phyloP scores from a whole-genome alignment of 352 stramenopile genomes.

The Phytopythium vexans region DNA sequence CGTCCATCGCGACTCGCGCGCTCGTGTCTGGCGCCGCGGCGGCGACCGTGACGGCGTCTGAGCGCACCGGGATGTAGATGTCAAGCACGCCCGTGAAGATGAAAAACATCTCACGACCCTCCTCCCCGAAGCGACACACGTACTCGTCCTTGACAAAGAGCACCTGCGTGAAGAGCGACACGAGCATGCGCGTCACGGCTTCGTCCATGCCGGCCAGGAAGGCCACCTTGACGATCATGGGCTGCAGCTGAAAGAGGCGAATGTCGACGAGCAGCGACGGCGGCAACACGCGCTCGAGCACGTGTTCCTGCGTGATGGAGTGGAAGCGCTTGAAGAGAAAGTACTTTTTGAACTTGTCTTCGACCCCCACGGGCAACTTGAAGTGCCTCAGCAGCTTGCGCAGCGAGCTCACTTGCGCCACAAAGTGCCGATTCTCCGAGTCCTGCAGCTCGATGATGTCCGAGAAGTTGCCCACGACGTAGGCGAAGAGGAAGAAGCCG shows the following conservation, averaged over 20 bases:
- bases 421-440: constrained; percentile 55
- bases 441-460: constrained; percentile 58
- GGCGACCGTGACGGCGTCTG: too few species aligned
- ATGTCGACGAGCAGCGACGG: constrained; percentile 60
- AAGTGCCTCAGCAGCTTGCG: constrained; percentile 52
- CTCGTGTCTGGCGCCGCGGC: constrained; percentile 9
- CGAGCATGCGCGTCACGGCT: constrained; percentile 52
- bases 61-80: constrained; percentile 40
- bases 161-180: constrained; percentile 53
- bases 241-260: constrained; percentile 57
- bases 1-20: constrained; percentile 14
- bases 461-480: constrained; percentile 56
- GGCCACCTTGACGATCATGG: constrained; percentile 68
- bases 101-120: constrained; percentile 69
- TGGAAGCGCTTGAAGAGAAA: constrained; percentile 72
- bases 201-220: constrained; percentile 60
- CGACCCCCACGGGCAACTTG: constrained; percentile 30
- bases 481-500: constrained; percentile 60
- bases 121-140: constrained; percentile 48
- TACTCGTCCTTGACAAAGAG: constrained; percentile 56
- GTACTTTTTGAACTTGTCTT: constrained; percentile 61
- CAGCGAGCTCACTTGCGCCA: constrained; percentile 53
- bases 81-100: constrained; percentile 56
- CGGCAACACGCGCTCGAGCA: constrained; percentile 47
- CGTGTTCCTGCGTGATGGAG: constrained; percentile 62